These are phyloP conservation scores for Phytophthora niederhauseri DNA, from an alignment of 352 stramenopile genomes.

Conservation along the genomic window DNA sequence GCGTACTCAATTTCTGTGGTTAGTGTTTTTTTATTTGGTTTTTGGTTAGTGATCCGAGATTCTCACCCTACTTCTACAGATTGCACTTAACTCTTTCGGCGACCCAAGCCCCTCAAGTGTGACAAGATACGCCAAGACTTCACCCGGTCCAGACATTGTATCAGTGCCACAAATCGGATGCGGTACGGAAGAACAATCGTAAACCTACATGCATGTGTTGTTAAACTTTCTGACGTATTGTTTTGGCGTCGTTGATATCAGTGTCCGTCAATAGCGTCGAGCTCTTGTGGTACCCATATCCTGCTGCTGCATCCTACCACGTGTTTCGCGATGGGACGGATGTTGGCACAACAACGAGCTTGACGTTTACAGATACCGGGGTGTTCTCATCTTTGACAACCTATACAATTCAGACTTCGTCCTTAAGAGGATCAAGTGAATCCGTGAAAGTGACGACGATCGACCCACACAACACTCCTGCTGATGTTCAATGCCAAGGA, in stretches of 20 bases:
- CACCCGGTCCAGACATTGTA: conserved; percentile 15
- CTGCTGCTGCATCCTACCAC: conserved; percentile 43
- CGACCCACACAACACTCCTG: conserved; percentile 1
- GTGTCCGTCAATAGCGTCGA: conserved; percentile 41
- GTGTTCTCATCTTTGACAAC: conserved; percentile 8
- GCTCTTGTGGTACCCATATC: conserved; percentile 52
- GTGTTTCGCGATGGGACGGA: conserved; percentile 39
- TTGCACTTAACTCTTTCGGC: conserved; percentile 23
- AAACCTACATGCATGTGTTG: background rate
- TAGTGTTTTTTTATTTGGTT: background rate
- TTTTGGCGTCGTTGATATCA: conserved; percentile 11
- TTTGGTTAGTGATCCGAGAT: too few relatives aligned
- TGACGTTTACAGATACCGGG: conserved; percentile 19
- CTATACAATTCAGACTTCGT: conserved; percentile 29
- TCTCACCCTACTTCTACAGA: conserved; percentile 15
- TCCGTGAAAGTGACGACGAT: conserved; percentile 25
- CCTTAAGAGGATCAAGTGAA: conserved; percentile 17
- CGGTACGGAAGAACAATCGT: conserved; percentile 22
- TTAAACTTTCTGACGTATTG: background rate
- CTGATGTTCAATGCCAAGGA: conserved; percentile 30
- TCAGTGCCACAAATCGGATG: conserved; percentile 40
- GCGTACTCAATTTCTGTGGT: conserved; percentile 55
- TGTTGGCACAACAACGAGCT: conserved; percentile 16
- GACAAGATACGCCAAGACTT: conserved; percentile 37
- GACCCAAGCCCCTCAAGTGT: conserved; percentile 25